Conservation (phyloP, 371 early-diverging fungal species). For the Lichtheimia ornata region DNA sequence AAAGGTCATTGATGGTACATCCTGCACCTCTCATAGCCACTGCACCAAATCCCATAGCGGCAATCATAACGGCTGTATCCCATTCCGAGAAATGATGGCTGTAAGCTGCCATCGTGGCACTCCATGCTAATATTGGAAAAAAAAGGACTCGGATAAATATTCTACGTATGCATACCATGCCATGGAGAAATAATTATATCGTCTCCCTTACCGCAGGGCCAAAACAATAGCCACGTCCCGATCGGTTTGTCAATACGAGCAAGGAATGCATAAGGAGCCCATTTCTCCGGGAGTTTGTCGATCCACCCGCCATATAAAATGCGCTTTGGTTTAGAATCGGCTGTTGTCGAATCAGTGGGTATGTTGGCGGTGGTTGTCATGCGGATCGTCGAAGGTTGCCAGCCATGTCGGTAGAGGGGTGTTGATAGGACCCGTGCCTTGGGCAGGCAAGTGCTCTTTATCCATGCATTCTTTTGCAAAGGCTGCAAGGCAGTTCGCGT, state of each 20-base stretch:
- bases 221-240: slow-evolving; percentile 89
- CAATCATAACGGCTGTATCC: slow-evolving; percentile 66
- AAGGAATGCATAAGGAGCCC: slow-evolving; percentile 75
- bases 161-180: background rate
- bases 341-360: background rate
- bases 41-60: slow-evolving; percentile 88
- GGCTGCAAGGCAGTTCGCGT: background rate
- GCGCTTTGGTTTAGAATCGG: background rate
- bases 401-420: background rate
- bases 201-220: slow-evolving; percentile 77
- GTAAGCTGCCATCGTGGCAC: slow-evolving; percentile 83
- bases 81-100: slow-evolving; percentile 46
- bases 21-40: slow-evolving; percentile 97
- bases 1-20: slow-evolving; percentile 96
- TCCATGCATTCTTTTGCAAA: background rate
- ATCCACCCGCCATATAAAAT: slow-evolving; percentile 40
- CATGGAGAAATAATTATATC: background rate
- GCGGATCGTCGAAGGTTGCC: background rate
- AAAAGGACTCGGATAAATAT: background rate
- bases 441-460: background rate
- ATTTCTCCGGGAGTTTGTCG: slow-evolving; percentile 39
- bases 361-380: background rate
- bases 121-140: slow-evolving; percentile 63
- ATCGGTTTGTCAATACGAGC: slow-evolving; percentile 89
- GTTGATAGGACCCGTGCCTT: background rate